Percentiles rank a stretch among this genome's conserved stretches.
phyloP scores from a whole-genome alignment of 2,329 filamentous ascomycete genomes.

The Pyrenophora tritici-repentis region DNA sequence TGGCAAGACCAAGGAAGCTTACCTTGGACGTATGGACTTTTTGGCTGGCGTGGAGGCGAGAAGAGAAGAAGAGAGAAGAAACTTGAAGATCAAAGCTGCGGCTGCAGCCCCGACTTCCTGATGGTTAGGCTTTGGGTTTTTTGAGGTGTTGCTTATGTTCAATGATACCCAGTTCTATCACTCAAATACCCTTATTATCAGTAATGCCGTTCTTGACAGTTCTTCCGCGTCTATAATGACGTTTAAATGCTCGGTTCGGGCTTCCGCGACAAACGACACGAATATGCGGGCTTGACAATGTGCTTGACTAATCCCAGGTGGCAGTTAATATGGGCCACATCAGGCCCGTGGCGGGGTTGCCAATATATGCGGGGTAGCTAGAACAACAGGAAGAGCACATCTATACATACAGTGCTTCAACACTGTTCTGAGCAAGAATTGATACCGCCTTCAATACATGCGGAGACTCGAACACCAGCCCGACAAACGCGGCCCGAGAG shows the following conservation, averaged over 20 bases:
- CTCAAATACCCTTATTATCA: too few species aligned
- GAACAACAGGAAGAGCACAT: neutral
- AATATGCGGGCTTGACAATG: too few species aligned
- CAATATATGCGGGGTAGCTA: constrained; percentile 9
- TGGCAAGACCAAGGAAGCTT: constrained; percentile 66
- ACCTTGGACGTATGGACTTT: constrained; percentile 66
- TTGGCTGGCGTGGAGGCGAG: constrained; percentile 62
- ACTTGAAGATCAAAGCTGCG: constrained; percentile 50
- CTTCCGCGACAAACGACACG: too few species aligned
- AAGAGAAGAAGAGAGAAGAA: constrained; percentile 59
- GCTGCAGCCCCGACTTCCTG: constrained; percentile 14
- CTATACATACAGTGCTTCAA: neutral
- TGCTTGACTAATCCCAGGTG: too few species aligned
- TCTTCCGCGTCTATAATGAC: neutral
- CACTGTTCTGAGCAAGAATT: neutral
- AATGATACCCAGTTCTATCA: constrained; percentile 15
- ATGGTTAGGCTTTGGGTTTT: neutral
- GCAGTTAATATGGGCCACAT: neutral
- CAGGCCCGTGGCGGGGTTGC: constrained; percentile 1
- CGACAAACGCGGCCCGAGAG: constrained; percentile 16
- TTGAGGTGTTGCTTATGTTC: neutral
- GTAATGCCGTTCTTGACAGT: neutral
- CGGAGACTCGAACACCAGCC: constrained; percentile 12
- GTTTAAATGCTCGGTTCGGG: neutral
- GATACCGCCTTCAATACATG: neutral